A percentile compares a stretch with the other conserved stretches of the same genome.
Conservation (phyloP, 768 basidiomycete genomes). For the Ramaria sp. region DNA sequence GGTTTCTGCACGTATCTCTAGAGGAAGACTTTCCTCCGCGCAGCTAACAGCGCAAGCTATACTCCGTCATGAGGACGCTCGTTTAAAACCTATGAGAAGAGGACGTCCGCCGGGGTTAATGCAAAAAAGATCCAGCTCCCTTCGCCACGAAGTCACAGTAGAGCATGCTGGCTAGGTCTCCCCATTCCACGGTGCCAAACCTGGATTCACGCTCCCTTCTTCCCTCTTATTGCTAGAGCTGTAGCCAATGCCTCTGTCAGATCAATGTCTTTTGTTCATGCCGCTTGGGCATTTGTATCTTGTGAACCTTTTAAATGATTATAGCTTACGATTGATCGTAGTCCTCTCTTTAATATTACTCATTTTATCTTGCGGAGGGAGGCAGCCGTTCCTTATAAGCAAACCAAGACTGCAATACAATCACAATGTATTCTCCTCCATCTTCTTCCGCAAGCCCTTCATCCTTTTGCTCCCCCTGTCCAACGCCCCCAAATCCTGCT, state of each 20-base stretch:
- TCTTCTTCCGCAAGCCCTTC: constrained; percentile 72
- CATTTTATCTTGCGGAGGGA: too few species aligned
- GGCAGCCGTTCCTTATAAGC: too few species aligned
- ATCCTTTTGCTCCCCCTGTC: constrained; percentile 76
- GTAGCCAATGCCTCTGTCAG: neutral
- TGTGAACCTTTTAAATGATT: too few species aligned
- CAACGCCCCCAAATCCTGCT: constrained; percentile 77
- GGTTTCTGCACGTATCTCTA: neutral
- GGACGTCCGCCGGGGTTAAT: neutral
- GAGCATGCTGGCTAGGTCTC: neutral
- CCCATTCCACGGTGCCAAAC: too few species aligned
- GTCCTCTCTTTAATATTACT: too few species aligned
- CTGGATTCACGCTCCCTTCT: too few species aligned
- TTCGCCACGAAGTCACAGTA: neutral
- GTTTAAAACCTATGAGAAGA: neutral
- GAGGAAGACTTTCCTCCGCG: neutral
- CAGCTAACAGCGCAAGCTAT: constrained; percentile 2
- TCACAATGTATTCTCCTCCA: neutral
- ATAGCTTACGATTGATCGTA: too few species aligned
- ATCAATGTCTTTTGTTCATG: neutral
- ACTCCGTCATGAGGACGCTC: neutral
- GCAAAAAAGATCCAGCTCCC: neutral
- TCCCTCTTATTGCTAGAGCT: neutral
- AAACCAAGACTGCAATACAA: neutral
- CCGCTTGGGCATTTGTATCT: neutral